phyloP scores from a whole-genome alignment of 73 alveolate species.

The Symbiodinium pilosum region DNA sequence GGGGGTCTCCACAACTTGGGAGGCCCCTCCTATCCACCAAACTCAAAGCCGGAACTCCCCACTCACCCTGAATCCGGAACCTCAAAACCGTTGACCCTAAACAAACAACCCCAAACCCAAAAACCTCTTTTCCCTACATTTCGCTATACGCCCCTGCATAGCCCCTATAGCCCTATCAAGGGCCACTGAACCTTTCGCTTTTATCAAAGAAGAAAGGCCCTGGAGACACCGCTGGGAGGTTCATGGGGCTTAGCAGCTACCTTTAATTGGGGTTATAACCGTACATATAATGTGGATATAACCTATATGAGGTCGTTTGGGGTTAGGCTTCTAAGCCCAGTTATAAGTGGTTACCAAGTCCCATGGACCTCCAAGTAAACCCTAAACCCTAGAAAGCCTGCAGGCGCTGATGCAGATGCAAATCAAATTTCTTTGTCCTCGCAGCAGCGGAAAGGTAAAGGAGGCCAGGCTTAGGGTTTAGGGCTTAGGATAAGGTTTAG shows the following conservation, averaged over 20 bases:
- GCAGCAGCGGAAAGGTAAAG: neutral
- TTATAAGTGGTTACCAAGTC: too few species aligned
- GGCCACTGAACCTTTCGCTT: too few species aligned
- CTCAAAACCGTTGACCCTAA: neutral
- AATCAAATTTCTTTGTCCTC: conserved; percentile 49
- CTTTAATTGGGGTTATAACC: too few species aligned
- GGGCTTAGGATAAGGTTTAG: neutral
- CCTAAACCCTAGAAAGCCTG: neutral
- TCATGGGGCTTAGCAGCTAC: neutral
- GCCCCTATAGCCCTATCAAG: too few species aligned
- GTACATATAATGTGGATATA: too few species aligned
- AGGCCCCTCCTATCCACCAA: neutral
- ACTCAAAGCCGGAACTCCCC: neutral
- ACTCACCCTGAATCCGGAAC: neutral
- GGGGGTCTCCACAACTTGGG: too few species aligned
- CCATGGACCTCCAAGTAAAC: too few species aligned
- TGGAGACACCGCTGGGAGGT: neutral
- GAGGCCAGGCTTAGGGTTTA: neutral
- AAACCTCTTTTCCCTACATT: neutral
- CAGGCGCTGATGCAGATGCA: conserved; percentile 50
- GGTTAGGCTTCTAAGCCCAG: too few species aligned
- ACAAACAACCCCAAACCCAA: neutral
- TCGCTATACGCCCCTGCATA: too few species aligned
- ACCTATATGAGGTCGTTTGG: too few species aligned
- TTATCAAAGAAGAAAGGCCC: too few species aligned